Base-by-base conservation (phyloP, 2,329 filamentous ascomycete species). In the Bipolaris bicolor region DNA sequence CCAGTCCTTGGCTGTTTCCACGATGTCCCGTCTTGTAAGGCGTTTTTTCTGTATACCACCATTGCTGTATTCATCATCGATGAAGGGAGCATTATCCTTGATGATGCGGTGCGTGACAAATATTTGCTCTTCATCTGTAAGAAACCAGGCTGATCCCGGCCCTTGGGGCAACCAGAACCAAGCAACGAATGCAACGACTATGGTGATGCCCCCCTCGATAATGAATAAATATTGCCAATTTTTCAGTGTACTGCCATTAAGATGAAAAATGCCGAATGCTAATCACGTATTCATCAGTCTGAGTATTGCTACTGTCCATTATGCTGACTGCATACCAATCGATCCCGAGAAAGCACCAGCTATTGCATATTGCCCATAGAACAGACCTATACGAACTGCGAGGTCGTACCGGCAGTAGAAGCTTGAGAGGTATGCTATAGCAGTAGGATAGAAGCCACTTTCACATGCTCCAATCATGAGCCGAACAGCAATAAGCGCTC, bases 361-460 rank as follows among this genome's bases (percentile, higher is more conserved):
- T 2, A 80, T 66, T 3, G 79, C 73, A 11, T 78, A 76, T 45
- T 73, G 77, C 0, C 75, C 77, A 45, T 80, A 80, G 63, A 81
- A 79, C 16, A 80, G 74, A 0, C 76, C 79, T 11, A 78, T 73
- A 15, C 78, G 75, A n/a, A 79, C 76, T 1, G 72, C 79, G 61
- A 80, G 76, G 46, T 80, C 77, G 22, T 71, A 68, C 6, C 68
- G 64, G 16, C 70, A 68, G 54, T 83, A 82, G 49, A 86, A 85
- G 0, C 81, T 76, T 0, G 83, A 80, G 3, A 83, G 68, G 60
- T 83, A 86, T 63, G 83, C 84, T 3, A 85, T 80, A 16, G 81
- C 79, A 0, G 81, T 78, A 6, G 83, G 80, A 55, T 84, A 84
- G 71, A 85, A 86, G 0, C 81, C 84, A 0, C 82, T 83, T 69